Evolutionary conservation across 164 flowering plant genomes (phyloP), one percentile per base, ranked within the genome.

Genomic region (Saururus chinensis): DNA sequence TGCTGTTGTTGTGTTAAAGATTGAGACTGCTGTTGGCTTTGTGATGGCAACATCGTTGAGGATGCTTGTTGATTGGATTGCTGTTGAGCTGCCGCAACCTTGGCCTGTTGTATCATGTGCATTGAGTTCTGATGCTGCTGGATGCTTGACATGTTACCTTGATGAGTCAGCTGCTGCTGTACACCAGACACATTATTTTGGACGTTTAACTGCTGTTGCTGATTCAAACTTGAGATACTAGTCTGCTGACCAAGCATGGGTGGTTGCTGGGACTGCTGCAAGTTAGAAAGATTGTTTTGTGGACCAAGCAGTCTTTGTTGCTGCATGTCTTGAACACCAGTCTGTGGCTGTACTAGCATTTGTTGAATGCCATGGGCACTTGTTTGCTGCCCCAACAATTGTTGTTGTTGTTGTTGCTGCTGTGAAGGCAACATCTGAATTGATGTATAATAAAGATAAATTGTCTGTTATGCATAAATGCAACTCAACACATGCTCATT

Each of bases 71-170:
- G 66, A 40, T 57, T 51, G 65, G 67, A 66, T 60, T 81, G 96
- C 68, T 70, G 89, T 42, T 70, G 61, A 41, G 30, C 53, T 48
- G 19, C 65, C 48, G 80, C 61, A 77, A 73, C 77, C 79, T 84
- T 90, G 52, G 80, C 53, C 62, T 82, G 87, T 60, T 81, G 82
- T 56, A 85, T 51, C 79, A 82, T 68, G 59, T 83, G 84, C 13
- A 77, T 65, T 23, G 82, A 56, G 49, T 83, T 96, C 72, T 85
- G 92, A 71, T 79, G 74, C 57, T 69, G 72, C 73, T 81, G 85
- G 71, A 78, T 79, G 59, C 76, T 74, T 64, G 87, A 72, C 64
- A 76, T 67, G 74, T 67, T 77, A 71, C 67, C 75, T 68, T 84
- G 92, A 56, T 75, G 60, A 19, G 83, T 84, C 74, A 87, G 51